Base-by-base conservation (phyloP, 768 basidiomycete species). In the Tulasnella sp. region DNA sequence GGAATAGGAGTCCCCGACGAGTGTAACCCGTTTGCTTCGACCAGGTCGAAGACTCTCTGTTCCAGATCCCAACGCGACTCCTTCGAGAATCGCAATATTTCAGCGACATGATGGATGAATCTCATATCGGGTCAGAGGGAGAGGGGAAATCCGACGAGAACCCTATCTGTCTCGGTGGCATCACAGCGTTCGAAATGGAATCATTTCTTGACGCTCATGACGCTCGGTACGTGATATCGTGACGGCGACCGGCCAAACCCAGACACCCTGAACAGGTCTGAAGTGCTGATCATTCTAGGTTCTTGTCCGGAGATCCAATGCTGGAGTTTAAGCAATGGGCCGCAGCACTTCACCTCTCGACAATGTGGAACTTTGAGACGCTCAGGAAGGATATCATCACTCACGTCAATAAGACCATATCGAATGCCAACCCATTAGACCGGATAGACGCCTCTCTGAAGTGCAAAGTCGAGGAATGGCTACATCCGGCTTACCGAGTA, bases 321-420 rank as follows among this genome's bases (percentile, higher is more conserved):
- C 48, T 48, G 13, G 18, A 37, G 13, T 37, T 13, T 26, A 67
- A n/a, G 20, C 39, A n/a, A n/a, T 10, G 40, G 40, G 39, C 67
- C 5, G 77, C 77, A 7, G 51, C 51, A 10, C 67, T 77, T 11
- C 67, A 77, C 29, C 77, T 77, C 16, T 35, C 77, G 0, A 77
- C 77, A 5, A 77, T 77, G 77, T 77, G 77, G 77, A 29, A 72
- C 16, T 77, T 70, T 55, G 44, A 77, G 71, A 37, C 15, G 1
- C 39, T 46, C 3, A 35, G 39, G 37, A 32, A n/a, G 71, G 23
- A 39, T 18, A n/a, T 73, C 26, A 35, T 40, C 18, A 10, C 71
- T 20, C n/a, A 16, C 15, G 37, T 39, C 15, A 39, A 39, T 5
- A 40, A 39, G 26, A 35, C 32, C 1, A 73, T 73, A 7, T 20